A percentile compares a stretch with the other conserved stretches of the same genome.
Evolutionary conservation across 345 rosid species (phyloP).

Genomic region (Salix suchowensis): DNA sequence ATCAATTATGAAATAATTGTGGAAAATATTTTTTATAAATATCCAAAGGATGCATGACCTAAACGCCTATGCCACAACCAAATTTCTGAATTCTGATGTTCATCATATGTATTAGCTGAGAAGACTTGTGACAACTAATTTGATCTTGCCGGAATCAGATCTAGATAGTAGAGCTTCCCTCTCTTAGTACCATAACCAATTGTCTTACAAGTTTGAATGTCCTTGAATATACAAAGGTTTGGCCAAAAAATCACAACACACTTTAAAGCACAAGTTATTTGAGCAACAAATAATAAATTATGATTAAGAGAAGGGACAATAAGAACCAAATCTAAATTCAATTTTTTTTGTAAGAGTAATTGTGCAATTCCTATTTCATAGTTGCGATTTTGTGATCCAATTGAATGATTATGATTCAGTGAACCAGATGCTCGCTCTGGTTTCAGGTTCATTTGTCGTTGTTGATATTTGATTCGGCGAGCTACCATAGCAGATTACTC

Average conservation of each 20-base stretch:
- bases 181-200: too few species aligned
- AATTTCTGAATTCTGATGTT: too few species aligned
- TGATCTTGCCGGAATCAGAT: too few species aligned
- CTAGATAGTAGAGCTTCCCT: too few species aligned
- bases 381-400: background rate
- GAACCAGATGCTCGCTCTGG: background rate
- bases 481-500: background rate
- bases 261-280: background rate
- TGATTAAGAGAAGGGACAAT: background rate
- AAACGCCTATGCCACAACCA: background rate
- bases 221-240: too few species aligned
- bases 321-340: background rate
- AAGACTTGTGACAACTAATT: too few species aligned
- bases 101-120: too few species aligned
- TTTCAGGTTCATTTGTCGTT: background rate
- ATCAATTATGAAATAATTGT: rapidly evolving
- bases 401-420: background rate
- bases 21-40: background rate
- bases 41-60: background rate
- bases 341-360: background rate
- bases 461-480: background rate
- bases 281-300: background rate
- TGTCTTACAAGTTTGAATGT: too few species aligned
- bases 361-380: background rate
- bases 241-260: background rate